Evolutionary conservation across 2,329 filamentous ascomycete genomes (phyloP).

Genomic region (Phyllachora maydis): DNA sequence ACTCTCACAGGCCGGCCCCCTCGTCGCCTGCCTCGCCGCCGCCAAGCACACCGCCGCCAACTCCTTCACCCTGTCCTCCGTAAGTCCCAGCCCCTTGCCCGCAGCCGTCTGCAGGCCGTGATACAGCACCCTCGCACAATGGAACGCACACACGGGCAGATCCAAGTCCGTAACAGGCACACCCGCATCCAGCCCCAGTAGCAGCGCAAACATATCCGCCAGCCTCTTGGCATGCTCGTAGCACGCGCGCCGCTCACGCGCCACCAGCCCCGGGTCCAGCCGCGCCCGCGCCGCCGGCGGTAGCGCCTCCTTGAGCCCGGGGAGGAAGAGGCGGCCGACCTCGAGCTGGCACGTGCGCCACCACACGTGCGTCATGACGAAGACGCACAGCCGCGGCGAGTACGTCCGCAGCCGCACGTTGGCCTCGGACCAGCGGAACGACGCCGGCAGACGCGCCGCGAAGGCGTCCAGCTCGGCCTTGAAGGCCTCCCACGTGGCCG

Average conservation of each 20-base stretch:
- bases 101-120: conserved; percentile 26
- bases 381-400: conserved; percentile 33
- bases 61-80: conserved; percentile 23
- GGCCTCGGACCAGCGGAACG: conserved; percentile 35
- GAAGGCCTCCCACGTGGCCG: conserved; percentile 25
- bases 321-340: conserved; percentile 29
- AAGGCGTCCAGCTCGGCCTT: conserved; percentile 24
- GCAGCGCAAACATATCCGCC: conserved; percentile 30
- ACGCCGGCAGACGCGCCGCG: conserved; percentile 27
- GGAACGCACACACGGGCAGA: conserved; percentile 31
- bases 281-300: conserved; percentile 19
- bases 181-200: conserved; percentile 26
- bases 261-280: conserved; percentile 25
- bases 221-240: conserved; percentile 32
- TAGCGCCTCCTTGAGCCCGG: conserved; percentile 28
- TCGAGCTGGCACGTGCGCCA: conserved; percentile 38
- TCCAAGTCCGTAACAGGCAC: conserved; percentile 33
- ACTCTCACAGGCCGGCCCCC: conserved; percentile 23
- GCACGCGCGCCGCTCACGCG: conserved; percentile 25
- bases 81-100: conserved; percentile 19
- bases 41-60: conserved; percentile 27
- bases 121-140: conserved; percentile 30
- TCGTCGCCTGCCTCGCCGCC: conserved; percentile 27
- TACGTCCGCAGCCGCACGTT: conserved; percentile 34
- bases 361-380: conserved; percentile 38